Evolutionary conservation across 768 basidiomycete genomes (phyloP), one percentile per base, ranked within the genome.

Genomic region (Xerocomus potaroensis): DNA sequence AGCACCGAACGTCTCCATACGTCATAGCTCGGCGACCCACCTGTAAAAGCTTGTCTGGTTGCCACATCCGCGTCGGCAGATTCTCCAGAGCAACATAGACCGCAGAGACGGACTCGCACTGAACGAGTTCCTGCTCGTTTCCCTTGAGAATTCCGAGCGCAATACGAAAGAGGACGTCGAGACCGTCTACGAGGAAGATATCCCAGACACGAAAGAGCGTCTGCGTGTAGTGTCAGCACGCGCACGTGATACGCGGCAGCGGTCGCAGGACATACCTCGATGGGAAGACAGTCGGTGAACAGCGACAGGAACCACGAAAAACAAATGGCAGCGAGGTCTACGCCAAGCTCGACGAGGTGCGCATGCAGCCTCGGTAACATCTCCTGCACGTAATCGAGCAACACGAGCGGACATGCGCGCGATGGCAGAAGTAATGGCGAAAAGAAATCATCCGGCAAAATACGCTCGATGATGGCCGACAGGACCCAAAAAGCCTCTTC

Each of bases 241-340:
- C n/a, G n/a, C n/a, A n/a, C n/a, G n/a, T n/a, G n/a, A n/a, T n/a
- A n/a, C n/a, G n/a, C n/a, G n/a, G n/a, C n/a, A n/a, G n/a, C n/a
- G n/a, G n/a, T n/a, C n/a, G n/a, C n/a, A 19, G 38, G 41, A 63
- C 75, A 26, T 47, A 92, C 92, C 79, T 95, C 93, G 22, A 97
- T 89, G 10, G 95, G 95, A 8, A 97, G 70, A 61, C 94, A 95
- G 56, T 96, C 93, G 0, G 94, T 96, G 60, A 98, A 98, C 18
- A 99, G 72, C 3, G 91, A 93, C 21, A 99, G 71, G 68, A 97
- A 96, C 96, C 96, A 99, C 11, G 93, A 95, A 72, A 99, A 99
- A 50, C 92, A 96, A 50, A 97, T 91, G 0, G 94, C 93, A 3
- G 84, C 83, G 2, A 99, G 76, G 61, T 99, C 94, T 11, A 97